These are phyloP conservation scores for Tricholoma terreum DNA, from an alignment of 768 basidiomycete species.

Conservation along the genomic window DNA sequence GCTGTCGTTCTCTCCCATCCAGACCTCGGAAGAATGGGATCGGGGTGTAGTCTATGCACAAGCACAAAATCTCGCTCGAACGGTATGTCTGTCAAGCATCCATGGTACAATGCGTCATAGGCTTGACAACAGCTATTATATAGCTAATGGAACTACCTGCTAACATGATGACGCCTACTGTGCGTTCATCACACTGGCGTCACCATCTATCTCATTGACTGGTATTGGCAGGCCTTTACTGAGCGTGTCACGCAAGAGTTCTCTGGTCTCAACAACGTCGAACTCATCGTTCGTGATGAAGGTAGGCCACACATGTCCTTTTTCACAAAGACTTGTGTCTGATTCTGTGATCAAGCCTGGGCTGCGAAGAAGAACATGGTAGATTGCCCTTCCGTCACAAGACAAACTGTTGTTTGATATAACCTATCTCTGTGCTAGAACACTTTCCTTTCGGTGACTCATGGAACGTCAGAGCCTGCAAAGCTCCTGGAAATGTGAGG, in stretches of 20 bases:
- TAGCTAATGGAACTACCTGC: constrained; percentile 84
- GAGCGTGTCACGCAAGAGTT: constrained; percentile 71
- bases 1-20: constrained; percentile 44
- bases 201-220: neutral
- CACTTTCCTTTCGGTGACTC: constrained; percentile 84
- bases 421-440: constrained; percentile 38
- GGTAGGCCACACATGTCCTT: constrained; percentile 36
- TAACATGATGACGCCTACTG: constrained; percentile 84
- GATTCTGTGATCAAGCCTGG: constrained; percentile 51
- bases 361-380: constrained; percentile 85
- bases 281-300: constrained; percentile 70
- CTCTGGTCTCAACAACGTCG: constrained; percentile 59
- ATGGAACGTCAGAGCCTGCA: constrained; percentile 78
- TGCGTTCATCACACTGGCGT: constrained; percentile 25
- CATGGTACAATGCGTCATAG: neutral
- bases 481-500: constrained; percentile 82
- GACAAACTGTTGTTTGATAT: neutral
- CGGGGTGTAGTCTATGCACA: constrained; percentile 69
- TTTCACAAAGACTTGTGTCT: constrained; percentile 1
- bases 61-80: constrained; percentile 78
- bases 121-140: neutral
- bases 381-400: constrained; percentile 5
- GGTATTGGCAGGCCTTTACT: constrained; percentile 52
- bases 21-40: constrained; percentile 61
- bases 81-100: constrained; percentile 39